These are phyloP conservation scores for Madurella fahalii DNA, from an alignment of 2,329 filamentous ascomycete species.

Conservation along the genomic window DNA sequence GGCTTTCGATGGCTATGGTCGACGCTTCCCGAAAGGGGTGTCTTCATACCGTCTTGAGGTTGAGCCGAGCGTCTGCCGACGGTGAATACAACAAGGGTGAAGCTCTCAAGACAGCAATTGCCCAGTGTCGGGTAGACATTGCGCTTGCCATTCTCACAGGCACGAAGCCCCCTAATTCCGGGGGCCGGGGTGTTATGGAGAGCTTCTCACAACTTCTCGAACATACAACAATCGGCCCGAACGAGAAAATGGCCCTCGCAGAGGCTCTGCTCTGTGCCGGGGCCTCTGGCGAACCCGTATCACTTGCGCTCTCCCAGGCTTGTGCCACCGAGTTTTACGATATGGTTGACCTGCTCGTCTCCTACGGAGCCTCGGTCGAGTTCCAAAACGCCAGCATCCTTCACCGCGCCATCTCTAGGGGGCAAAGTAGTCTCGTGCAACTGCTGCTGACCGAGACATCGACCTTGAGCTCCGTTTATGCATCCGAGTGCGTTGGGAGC, in stretches of 20 bases:
- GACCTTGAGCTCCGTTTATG: constrained; percentile 40
- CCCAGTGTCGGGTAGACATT: constrained; percentile 49
- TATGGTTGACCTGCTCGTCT: constrained; percentile 51
- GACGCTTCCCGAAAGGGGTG: constrained; percentile 49
- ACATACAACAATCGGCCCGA: constrained; percentile 43
- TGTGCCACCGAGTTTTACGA: constrained; percentile 49
- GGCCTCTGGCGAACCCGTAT: constrained; percentile 48
- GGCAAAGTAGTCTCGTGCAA: constrained; percentile 44
- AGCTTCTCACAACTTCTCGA: constrained; percentile 47
- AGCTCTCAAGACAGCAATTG: constrained; percentile 48
- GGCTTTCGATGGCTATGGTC: constrained; percentile 48
- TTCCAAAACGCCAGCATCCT: constrained; percentile 48
- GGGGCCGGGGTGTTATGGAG: constrained; percentile 43
- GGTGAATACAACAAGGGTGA: constrained; percentile 49
- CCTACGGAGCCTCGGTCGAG: constrained; percentile 52
- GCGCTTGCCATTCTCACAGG: constrained; percentile 52
- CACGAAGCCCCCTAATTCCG: constrained; percentile 44
- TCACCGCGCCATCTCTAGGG: constrained; percentile 44
- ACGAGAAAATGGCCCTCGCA: constrained; percentile 48
- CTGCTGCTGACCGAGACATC: constrained; percentile 45
- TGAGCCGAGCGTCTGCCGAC: constrained; percentile 52
- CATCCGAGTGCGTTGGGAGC: constrained; percentile 47
- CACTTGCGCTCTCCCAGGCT: constrained; percentile 46
- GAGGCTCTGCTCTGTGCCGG: constrained; percentile 57
- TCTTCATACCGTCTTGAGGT: constrained; percentile 45